These are phyloP conservation scores for Cruciata laevipes DNA, from an alignment of 257 asterid species.

Conservation along the genomic window DNA sequence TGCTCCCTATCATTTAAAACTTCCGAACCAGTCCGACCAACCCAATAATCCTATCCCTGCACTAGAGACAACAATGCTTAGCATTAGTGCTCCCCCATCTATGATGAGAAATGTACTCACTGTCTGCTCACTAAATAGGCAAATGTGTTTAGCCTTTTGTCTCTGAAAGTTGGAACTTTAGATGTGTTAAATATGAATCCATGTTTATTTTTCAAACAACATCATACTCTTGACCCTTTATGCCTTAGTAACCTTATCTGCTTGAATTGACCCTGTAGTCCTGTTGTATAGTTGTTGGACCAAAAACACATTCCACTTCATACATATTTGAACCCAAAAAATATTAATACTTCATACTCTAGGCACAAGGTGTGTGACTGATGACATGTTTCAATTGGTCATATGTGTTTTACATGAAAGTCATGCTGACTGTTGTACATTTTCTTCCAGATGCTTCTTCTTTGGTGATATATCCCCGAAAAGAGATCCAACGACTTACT, in stretches of 20 bases:
- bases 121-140: not conserved
- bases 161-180: not conserved
- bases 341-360: conserved; percentile 1
- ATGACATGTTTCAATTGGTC: not conserved
- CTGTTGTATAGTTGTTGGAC: too few species aligned
- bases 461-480: conserved; percentile 89
- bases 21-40: not conserved
- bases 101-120: not conserved
- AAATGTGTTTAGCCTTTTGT: not conserved
- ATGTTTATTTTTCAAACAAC: not conserved
- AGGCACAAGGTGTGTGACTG: not conserved
- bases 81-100: not conserved
- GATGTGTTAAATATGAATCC: not conserved
- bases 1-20: not conserved
- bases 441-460: conserved; percentile 75
- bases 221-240: not conserved
- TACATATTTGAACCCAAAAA: not conserved
- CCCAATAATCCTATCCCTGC: not conserved
- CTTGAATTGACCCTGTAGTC: too few species aligned
- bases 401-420: not conserved
- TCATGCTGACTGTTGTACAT: not conserved
- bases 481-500: conserved; percentile 68
- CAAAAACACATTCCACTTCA: not conserved
- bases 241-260: too few species aligned
- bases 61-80: not conserved